A percentile compares a stretch with the other conserved stretches of the same genome.
These are phyloP conservation scores for Triangularia setosa DNA, from an alignment of 2,329 filamentous ascomycete species.

Conservation along the genomic window DNA sequence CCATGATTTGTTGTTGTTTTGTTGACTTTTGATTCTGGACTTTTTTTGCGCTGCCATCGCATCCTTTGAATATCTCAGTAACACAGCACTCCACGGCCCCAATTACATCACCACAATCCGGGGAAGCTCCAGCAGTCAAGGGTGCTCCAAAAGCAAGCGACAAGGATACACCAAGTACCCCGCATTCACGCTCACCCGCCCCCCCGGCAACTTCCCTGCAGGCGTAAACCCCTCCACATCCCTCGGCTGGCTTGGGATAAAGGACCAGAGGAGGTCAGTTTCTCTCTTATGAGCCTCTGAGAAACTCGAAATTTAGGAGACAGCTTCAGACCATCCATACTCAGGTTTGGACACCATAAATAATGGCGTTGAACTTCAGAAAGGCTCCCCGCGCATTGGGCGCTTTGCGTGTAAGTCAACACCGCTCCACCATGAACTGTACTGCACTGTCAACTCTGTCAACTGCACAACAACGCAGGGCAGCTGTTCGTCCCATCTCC, in stretches of 20 bases:
- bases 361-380: slow-evolving; percentile 60
- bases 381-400: slow-evolving; percentile 59
- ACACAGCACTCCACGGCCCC: neutral
- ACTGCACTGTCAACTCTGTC: neutral
- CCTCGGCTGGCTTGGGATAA: slow-evolving; percentile 13
- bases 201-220: slow-evolving; percentile 9
- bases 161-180: slow-evolving; percentile 14
- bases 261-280: neutral
- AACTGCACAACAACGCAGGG: neutral
- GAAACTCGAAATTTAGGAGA: neutral
- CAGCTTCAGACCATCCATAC: neutral
- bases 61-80: neutral
- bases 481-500: neutral
- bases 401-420: slow-evolving; percentile 55
- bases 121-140: neutral
- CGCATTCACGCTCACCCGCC: slow-evolving; percentile 14
- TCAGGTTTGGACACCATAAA: neutral
- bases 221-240: slow-evolving; percentile 2
- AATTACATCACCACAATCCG: neutral
- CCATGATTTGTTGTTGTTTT: neutral
- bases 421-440: neutral
- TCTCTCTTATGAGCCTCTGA: neutral
- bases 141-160: neutral
- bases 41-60: neutral
- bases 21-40: neutral